Evolutionary conservation across 2,329 filamentous ascomycete genomes (phyloP).

Genomic region (Phyllosticta ampelicida): DNA sequence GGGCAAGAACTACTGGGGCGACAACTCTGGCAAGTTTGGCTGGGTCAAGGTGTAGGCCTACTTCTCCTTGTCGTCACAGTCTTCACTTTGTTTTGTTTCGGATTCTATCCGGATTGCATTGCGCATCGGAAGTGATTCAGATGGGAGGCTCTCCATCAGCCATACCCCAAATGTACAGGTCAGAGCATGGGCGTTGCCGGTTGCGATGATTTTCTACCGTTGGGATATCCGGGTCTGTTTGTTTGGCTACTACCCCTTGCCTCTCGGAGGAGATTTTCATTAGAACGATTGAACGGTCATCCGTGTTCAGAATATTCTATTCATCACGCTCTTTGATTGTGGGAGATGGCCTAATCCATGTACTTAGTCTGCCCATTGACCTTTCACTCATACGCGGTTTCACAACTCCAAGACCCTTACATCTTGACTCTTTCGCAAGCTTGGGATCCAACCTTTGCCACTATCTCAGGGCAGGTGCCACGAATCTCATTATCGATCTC

Average conservation of each 20-base stretch:
- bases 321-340: neutral
- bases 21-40: constrained; percentile 1
- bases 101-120: neutral
- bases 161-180: neutral
- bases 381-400: neutral
- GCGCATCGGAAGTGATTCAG: neutral
- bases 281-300: neutral
- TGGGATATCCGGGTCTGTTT: neutral
- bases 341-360: neutral
- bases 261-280: neutral
- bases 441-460: no score
- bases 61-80: neutral
- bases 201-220: neutral
- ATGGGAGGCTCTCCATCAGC: neutral
- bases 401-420: neutral
- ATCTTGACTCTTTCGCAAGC: no score
- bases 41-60: constrained; percentile 6
- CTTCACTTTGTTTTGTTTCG: neutral
- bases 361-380: neutral
- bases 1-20: constrained; percentile 29
- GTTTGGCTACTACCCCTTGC: neutral
- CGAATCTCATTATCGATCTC: no score
- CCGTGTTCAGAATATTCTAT: neutral
- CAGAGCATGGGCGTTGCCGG: neutral
- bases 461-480: no score